These are phyloP conservation scores for Cotoneaster glaucophyllus DNA, from an alignment of 306 rosid genomes.

Conservation along the genomic window DNA sequence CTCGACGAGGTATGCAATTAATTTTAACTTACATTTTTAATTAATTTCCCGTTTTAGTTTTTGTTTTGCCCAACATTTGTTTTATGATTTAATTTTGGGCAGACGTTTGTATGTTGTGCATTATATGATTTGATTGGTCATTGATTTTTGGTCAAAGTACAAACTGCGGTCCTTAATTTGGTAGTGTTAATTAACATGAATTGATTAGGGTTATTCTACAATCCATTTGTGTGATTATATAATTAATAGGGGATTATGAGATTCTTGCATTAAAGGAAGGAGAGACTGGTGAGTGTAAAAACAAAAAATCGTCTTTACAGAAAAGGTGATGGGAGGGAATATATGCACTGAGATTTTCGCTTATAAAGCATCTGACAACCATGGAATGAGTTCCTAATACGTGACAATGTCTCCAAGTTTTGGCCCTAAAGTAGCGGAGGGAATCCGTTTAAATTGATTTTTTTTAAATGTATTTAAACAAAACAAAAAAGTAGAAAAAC, in stretches of 20 bases:
- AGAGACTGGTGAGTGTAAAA: constrained; percentile 25
- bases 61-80: not conserved
- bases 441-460: constrained; percentile 43
- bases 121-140: not conserved
- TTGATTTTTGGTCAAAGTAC: constrained; percentile 1
- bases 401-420: constrained; percentile 29
- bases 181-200: not conserved
- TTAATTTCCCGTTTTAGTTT: not conserved
- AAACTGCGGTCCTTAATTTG: not conserved
- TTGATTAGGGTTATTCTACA: not conserved
- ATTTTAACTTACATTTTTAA: not conserved
- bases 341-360: constrained; percentile 49
- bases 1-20: constrained; percentile 62
- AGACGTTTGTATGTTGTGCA: constrained; percentile 7
- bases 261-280: constrained; percentile 35
- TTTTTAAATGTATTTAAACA: not conserved
- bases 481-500: constrained; percentile 10
- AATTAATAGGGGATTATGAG: constrained; percentile 15
- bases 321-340: constrained; percentile 51
- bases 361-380: constrained; percentile 50
- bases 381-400: constrained; percentile 37
- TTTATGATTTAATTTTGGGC: not conserved
- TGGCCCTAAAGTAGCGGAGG: constrained; percentile 38
- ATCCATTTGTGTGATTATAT: no score
- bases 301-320: constrained; percentile 27